Evolutionary conservation across 2,329 filamentous ascomycete species (phyloP).

Genomic region (Lojkania enalia): DNA sequence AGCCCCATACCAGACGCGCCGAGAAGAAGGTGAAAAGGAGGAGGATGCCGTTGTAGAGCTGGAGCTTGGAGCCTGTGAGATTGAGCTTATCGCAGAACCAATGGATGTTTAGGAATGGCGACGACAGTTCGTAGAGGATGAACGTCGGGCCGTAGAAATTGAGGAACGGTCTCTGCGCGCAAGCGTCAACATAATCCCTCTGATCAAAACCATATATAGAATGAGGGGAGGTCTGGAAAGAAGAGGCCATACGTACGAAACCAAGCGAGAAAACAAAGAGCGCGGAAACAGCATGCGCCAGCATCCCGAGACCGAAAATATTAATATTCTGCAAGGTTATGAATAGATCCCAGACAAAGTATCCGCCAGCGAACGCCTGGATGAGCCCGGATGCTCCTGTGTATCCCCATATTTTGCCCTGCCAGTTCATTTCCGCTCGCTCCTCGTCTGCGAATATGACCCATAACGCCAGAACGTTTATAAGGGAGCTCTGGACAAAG

Average conservation of each 20-base stretch:
- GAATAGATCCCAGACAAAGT: constrained; percentile 81
- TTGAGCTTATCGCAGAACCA: constrained; percentile 90
- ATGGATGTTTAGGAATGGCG: constrained; percentile 84
- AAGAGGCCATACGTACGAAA: constrained; percentile 63
- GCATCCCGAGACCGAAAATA: constrained; percentile 74
- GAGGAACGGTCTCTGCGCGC: constrained; percentile 78
- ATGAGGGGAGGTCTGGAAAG: neutral
- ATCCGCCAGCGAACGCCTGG: constrained; percentile 75
- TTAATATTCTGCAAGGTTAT: constrained; percentile 69
- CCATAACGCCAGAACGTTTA: constrained; percentile 74
- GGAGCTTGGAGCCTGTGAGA: constrained; percentile 73
- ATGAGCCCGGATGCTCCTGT: constrained; percentile 72
- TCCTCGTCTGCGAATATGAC: constrained; percentile 70
- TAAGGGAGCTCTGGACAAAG: constrained; percentile 73
- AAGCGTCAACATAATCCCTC: neutral
- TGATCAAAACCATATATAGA: no score
- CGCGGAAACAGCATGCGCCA: constrained; percentile 76
- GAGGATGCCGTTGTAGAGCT: constrained; percentile 76
- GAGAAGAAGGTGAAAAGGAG: constrained; percentile 75
- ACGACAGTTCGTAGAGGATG: constrained; percentile 85
- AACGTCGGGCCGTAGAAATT: constrained; percentile 82
- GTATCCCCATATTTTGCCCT: constrained; percentile 77
- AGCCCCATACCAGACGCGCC: constrained; percentile 77
- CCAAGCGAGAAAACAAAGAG: constrained; percentile 75
- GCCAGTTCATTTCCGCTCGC: constrained; percentile 65